These are phyloP conservation scores for Amylostereum chailletii DNA, from an alignment of 1,284 basidiomycete species.

Conservation along the genomic window DNA sequence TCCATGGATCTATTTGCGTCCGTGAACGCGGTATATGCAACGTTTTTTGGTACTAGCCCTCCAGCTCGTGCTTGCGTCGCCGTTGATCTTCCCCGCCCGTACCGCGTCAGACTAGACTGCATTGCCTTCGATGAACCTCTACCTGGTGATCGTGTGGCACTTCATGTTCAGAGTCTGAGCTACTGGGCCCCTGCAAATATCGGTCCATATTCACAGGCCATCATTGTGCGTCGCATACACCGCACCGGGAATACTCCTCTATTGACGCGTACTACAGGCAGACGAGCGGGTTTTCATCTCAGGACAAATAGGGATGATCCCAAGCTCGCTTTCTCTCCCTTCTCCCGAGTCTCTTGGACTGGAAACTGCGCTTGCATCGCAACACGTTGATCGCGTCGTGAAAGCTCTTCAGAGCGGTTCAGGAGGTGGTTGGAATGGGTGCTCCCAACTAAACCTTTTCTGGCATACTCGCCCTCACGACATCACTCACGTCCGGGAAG, in stretches of 20 bases:
- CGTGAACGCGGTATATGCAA: conserved; percentile 73
- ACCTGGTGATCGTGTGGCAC: conserved; percentile 47
- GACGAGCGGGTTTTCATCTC: conserved; percentile 78
- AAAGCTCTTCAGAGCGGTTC: conserved; percentile 46
- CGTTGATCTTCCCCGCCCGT: conserved; percentile 52
- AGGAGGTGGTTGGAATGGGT: conserved; percentile 54
- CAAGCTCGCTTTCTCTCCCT: conserved; percentile 65
- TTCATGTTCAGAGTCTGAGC: conserved; percentile 92
- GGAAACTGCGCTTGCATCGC: conserved; percentile 71
- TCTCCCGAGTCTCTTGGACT: conserved; percentile 42
- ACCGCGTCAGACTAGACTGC: conserved; percentile 68
- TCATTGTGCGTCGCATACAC: conserved; percentile 46
- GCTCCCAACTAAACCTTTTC: conserved; percentile 53
- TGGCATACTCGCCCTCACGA: conserved; percentile 46
- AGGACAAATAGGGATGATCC: conserved; percentile 90
- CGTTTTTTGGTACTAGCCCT: conserved; percentile 85
- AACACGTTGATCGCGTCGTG: conserved; percentile 72
- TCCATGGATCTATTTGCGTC: conserved; percentile 70
- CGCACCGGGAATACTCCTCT: background rate
- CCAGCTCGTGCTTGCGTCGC: conserved; percentile 91
- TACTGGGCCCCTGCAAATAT: conserved; percentile 99
- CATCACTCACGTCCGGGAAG: conserved; percentile 33
- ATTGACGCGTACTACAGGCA: conserved; percentile 33
- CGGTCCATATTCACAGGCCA: conserved; percentile 94
- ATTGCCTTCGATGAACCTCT: conserved; percentile 47